Percentiles rank a stretch among this genome's conserved stretches.
phyloP scores from a whole-genome alignment of 441 rosid species.

The Corymbia citriodora region DNA sequence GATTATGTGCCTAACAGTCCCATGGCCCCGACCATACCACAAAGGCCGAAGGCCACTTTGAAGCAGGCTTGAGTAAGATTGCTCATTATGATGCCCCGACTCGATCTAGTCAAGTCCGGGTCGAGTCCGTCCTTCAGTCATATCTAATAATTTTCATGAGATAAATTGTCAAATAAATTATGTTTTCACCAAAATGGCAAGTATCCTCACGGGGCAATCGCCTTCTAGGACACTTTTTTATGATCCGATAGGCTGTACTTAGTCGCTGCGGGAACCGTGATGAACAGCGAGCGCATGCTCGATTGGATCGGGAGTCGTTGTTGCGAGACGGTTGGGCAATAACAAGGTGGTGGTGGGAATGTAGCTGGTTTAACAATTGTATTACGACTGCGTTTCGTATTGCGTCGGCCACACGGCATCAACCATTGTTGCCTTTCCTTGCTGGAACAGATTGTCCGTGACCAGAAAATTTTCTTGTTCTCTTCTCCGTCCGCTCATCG shows the following conservation, averaged over 20 bases:
- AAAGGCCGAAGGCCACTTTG: neutral
- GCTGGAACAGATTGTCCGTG: neutral
- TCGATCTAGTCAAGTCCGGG: accelerated
- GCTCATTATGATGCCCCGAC: accelerated
- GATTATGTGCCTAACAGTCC: neutral
- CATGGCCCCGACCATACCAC: neutral
- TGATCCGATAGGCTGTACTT: neutral
- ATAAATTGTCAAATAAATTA: accelerated
- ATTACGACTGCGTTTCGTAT: too few relatives aligned
- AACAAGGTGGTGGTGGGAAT: neutral
- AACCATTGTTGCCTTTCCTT: neutral
- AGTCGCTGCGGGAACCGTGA: neutral
- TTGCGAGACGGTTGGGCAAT: neutral
- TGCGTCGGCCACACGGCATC: neutral
- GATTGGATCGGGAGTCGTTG: neutral
- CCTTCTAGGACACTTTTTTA: neutral
- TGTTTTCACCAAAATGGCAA: neutral
- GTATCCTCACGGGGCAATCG: neutral
- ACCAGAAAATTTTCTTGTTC: neutral
- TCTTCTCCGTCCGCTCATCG: neutral
- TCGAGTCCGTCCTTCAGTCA: accelerated
- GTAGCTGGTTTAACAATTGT: neutral
- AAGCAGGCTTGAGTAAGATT: neutral
- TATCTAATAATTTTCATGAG: accelerated
- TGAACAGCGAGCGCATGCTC: neutral